A percentile compares a stretch with the other conserved stretches of the same genome.
phyloP scores from a whole-genome alignment of 2,329 filamentous ascomycete species.

The Incumbomyces lentus region DNA sequence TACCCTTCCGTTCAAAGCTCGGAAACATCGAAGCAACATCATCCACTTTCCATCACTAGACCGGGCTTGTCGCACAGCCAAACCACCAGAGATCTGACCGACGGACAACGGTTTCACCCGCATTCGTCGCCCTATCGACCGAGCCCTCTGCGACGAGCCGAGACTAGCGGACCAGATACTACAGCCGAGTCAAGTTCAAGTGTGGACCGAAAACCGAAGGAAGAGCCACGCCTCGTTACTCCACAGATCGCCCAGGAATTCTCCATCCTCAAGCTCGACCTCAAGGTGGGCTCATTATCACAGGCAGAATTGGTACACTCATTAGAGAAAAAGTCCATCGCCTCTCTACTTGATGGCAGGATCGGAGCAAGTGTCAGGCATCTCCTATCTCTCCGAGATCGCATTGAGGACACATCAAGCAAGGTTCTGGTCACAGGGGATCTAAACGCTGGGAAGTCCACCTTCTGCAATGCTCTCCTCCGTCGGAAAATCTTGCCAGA shows the following conservation, averaged over 20 bases:
- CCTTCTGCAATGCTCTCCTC: constrained; percentile 94
- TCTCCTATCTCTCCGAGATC: constrained; percentile 71
- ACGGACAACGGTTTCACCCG: constrained; percentile 24
- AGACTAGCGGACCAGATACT: constrained; percentile 55
- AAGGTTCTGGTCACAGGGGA: constrained; percentile 95
- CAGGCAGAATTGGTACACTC: constrained; percentile 91
- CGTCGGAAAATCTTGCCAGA: constrained; percentile 87
- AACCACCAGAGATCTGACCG: constrained; percentile 25
- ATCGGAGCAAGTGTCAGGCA: constrained; percentile 91
- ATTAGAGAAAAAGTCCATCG: constrained; percentile 81
- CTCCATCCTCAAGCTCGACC: constrained; percentile 84
- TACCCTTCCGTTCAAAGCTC: constrained; percentile 74
- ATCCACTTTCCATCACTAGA: constrained; percentile 20
- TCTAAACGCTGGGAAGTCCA: constrained; percentile 94
- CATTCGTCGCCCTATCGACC: constrained; percentile 29
- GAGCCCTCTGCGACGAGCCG: constrained; percentile 55
- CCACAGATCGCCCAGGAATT: constrained; percentile 93
- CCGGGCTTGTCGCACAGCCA: constrained; percentile 28
- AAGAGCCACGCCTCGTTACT: constrained; percentile 75
- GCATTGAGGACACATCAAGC: constrained; percentile 94
- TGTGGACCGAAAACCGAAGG: constrained; percentile 48
- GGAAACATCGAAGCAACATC: constrained; percentile 28
- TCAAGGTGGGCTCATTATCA: constrained; percentile 77
- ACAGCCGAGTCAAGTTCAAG: constrained; percentile 41
- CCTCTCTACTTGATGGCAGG: constrained; percentile 82